A percentile compares a stretch with the other conserved stretches of the same genome.
Conservation (phyloP, 495 filamentous ascomycete species). For the Trichocladium uniseriatum region DNA sequence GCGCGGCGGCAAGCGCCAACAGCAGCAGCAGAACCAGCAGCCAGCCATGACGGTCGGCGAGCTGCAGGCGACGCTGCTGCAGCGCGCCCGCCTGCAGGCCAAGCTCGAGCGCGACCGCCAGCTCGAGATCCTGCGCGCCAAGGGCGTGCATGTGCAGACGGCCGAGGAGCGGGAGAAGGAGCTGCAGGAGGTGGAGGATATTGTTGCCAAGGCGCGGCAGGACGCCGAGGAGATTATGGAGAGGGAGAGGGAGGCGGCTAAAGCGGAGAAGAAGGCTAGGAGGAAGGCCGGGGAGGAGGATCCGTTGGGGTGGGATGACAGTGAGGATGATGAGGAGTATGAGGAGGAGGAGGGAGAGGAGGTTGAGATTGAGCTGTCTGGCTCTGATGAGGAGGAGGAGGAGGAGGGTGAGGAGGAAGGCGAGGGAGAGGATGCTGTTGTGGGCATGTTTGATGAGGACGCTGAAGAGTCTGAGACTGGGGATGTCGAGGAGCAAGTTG, state of each 20-base stretch:
- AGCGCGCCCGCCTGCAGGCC: slow-evolving; percentile 71
- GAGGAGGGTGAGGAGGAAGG: slow-evolving; percentile 25
- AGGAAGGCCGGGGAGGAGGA: slow-evolving; percentile 39
- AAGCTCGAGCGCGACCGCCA: slow-evolving; percentile 66
- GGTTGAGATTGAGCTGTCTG: slow-evolving; percentile 5
- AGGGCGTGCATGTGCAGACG: slow-evolving; percentile 75
- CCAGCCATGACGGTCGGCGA: slow-evolving; percentile 57
- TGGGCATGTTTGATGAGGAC: slow-evolving; percentile 28
- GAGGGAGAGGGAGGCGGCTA: slow-evolving; percentile 61
- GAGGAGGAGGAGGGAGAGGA: slow-evolving; percentile 27
- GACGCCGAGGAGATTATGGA: slow-evolving; percentile 74
- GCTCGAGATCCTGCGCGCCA: slow-evolving; percentile 63
- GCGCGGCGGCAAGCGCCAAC: slow-evolving; percentile 12
- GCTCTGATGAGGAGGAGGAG: slow-evolving; percentile 17
- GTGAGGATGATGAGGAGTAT: slow-evolving; percentile 30
- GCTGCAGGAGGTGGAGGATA: slow-evolving; percentile 69
- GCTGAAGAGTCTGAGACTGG: slow-evolving; percentile 34
- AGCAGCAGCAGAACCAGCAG: slow-evolving; percentile 17
- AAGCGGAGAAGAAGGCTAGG: slow-evolving; percentile 47
- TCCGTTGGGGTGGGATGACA: slow-evolving; percentile 51
- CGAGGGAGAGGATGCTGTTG: slow-evolving; percentile 19
- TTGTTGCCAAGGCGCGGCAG: slow-evolving; percentile 72
- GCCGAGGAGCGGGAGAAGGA: slow-evolving; percentile 76
- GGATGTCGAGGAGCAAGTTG: slow-evolving; percentile 32
- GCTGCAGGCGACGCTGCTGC: slow-evolving; percentile 56